phyloP scores from a whole-genome alignment of 164 flowering plant genomes.

The Magnolia changhungtana region DNA sequence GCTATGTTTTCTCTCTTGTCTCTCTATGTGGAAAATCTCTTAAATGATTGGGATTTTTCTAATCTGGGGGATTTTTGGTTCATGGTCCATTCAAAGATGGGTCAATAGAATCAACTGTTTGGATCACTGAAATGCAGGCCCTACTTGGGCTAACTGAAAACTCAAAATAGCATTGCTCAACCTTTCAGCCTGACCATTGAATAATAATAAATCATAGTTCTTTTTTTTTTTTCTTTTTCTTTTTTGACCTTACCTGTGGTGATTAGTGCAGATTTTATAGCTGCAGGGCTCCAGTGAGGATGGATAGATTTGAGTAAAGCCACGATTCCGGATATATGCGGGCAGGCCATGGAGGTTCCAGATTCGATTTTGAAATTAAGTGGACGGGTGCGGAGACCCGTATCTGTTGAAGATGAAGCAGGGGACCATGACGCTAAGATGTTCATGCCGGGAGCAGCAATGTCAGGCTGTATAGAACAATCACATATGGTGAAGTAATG shows the following conservation, averaged over 20 bases:
- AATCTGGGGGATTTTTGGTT: no score
- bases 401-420: constrained; percentile 11
- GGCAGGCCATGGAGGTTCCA: constrained; percentile 65
- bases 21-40: no score
- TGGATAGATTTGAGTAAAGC: constrained; percentile 50
- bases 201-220: no score
- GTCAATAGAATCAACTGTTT: no score
- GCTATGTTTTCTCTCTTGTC: no score
- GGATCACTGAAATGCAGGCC: no score
- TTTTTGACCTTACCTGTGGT: constrained; percentile 41
- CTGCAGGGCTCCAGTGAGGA: constrained; percentile 59
- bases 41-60: no score
- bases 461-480: constrained; percentile 50
- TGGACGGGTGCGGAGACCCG: background rate
- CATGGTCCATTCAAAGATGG: no score
- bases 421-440: constrained; percentile 52
- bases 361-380: constrained; percentile 34
- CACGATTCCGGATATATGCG: constrained; percentile 52
- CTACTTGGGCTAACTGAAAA: no score
- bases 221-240: no score
- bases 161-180: no score
- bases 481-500: background rate
- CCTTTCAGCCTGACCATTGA: no score
- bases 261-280: constrained; percentile 50
- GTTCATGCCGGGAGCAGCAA: constrained; percentile 63